Evolutionary conservation across 2,329 filamentous ascomycete genomes (phyloP).

Genomic region (Colletotrichum somersetense): DNA sequence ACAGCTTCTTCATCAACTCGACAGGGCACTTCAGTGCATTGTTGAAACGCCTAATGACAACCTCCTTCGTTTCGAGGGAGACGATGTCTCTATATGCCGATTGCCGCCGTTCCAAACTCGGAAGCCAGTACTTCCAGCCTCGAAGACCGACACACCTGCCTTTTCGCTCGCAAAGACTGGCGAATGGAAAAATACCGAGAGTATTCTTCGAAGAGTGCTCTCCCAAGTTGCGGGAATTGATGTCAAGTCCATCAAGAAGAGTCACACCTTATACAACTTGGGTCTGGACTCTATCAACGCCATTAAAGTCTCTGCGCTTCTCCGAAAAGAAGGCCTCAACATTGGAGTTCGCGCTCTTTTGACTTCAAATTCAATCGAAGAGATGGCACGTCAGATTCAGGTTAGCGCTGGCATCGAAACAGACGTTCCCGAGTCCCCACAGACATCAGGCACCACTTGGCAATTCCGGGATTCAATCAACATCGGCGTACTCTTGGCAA

Average conservation of each 20-base stretch:
- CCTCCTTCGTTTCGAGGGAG: slow-evolving; percentile 65
- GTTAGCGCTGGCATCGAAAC: slow-evolving; percentile 48
- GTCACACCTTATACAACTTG: slow-evolving; percentile 81
- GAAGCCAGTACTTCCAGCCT: neutral
- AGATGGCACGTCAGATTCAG: slow-evolving; percentile 61
- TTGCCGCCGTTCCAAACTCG: slow-evolving; percentile 59
- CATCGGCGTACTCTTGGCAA: slow-evolving; percentile 52
- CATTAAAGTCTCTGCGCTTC: slow-evolving; percentile 81
- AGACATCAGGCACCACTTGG: neutral
- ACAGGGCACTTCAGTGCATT: slow-evolving; percentile 70
- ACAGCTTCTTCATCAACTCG: slow-evolving; percentile 69
- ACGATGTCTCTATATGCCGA: slow-evolving; percentile 74
- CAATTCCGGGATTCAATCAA: slow-evolving; percentile 50
- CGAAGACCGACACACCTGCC: neutral
- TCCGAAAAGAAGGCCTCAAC: slow-evolving; percentile 73
- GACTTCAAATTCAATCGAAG: slow-evolving; percentile 71
- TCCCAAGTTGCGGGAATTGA: slow-evolving; percentile 72
- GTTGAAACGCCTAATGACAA: slow-evolving; percentile 61
- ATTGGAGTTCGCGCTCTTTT: slow-evolving; percentile 80
- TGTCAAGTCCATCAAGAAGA: slow-evolving; percentile 67
- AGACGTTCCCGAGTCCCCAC: neutral
- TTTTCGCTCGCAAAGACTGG: slow-evolving; percentile 10
- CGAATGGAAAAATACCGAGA: slow-evolving; percentile 53
- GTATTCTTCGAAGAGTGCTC: slow-evolving; percentile 61
- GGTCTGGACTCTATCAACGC: slow-evolving; percentile 93